These are phyloP conservation scores for Aspergillus asperescens DNA, from an alignment of 495 filamentous ascomycete genomes.

Conservation along the genomic window DNA sequence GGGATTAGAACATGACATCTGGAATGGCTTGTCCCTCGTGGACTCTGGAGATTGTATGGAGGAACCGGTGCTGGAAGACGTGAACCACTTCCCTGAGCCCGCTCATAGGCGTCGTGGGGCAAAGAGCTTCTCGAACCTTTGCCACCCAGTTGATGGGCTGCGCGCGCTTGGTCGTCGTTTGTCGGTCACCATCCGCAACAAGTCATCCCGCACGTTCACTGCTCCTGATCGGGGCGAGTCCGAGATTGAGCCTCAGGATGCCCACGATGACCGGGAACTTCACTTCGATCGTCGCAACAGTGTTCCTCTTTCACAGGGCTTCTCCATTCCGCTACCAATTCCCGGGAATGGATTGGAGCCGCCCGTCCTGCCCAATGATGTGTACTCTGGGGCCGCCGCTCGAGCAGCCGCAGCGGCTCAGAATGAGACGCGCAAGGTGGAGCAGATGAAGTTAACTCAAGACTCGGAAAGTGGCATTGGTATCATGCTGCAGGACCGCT, in stretches of 20 bases:
- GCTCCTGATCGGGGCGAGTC: constrained; percentile 16
- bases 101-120: constrained; percentile 34
- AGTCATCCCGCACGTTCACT: constrained; percentile 35
- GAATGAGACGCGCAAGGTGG: constrained; percentile 41
- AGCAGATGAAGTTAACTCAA: constrained; percentile 33
- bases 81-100: constrained; percentile 31
- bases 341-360: constrained; percentile 38
- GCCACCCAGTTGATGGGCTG: constrained; percentile 42
- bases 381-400: constrained; percentile 50
- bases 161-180: constrained; percentile 42
- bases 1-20: constrained; percentile 23
- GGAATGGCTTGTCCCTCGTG: constrained; percentile 25
- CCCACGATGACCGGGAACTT: constrained; percentile 12
- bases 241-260: background rate
- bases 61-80: constrained; percentile 33
- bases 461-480: constrained; percentile 79
- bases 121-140: constrained; percentile 45
- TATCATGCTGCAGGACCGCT: constrained; percentile 56
- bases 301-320: constrained; percentile 35
- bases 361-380: constrained; percentile 35
- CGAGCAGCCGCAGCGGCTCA: constrained; percentile 8
- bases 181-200: constrained; percentile 41
- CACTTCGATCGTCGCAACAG: constrained; percentile 39
- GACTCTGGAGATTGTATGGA: constrained; percentile 27
- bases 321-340: constrained; percentile 36